Evolutionary conservation across 2,329 filamentous ascomycete genomes (phyloP).

Genomic region (Zymoseptoria brevis): DNA sequence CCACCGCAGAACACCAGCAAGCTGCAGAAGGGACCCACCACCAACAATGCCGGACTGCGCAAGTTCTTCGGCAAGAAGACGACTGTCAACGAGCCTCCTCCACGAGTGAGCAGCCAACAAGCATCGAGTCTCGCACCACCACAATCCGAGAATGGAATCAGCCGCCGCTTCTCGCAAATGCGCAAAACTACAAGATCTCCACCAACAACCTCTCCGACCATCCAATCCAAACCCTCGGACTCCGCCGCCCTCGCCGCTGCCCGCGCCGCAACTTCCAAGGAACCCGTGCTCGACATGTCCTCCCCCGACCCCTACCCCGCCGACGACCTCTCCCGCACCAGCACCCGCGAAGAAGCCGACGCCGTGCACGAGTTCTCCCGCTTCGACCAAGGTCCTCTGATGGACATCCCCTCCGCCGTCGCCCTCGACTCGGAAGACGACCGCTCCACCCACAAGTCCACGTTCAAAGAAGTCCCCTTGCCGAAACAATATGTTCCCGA

Average conservation of each 20-base stretch:
- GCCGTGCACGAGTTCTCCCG: conserved; percentile 55
- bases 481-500: neutral
- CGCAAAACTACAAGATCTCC: conserved; percentile 28
- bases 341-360: conserved; percentile 51
- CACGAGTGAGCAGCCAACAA: conserved; percentile 31
- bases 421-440: conserved; percentile 40
- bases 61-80: conserved; percentile 59
- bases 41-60: conserved; percentile 43
- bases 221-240: conserved; percentile 16
- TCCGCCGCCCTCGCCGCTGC: conserved; percentile 12
- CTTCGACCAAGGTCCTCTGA: conserved; percentile 84
- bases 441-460: neutral
- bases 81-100: conserved; percentile 37
- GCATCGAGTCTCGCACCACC: conserved; percentile 23
- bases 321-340: conserved; percentile 50
- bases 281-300: conserved; percentile 16
- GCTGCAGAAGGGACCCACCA: conserved; percentile 35
- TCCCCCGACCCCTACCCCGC: conserved; percentile 40
- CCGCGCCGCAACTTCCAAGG: conserved; percentile 4
- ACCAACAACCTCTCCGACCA: conserved; percentile 1
- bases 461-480: neutral
- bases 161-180: conserved; percentile 36
- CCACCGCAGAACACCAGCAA: conserved; percentile 18
- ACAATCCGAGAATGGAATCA: conserved; percentile 15
- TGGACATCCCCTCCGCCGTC: conserved; percentile 77